Base-by-base conservation (phyloP, 495 filamentous ascomycete species). In the Thermothielavioides terrestris region DNA sequence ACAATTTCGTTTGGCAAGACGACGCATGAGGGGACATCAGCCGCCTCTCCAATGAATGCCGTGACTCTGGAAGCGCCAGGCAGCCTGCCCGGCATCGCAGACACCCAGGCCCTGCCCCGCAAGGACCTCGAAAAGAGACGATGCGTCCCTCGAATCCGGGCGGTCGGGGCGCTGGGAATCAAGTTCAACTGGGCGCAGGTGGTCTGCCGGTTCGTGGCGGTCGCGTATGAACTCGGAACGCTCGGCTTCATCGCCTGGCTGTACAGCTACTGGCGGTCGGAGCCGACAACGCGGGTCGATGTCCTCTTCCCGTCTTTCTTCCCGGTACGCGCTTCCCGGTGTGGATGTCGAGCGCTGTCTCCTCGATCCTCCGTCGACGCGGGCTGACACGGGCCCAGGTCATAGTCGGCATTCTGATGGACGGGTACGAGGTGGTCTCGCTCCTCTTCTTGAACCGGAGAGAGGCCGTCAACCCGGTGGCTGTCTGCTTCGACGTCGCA, bases 271-370 rank as follows among this genome's bases (percentile, higher is more conserved):
- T 64, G 58, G 61, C 31, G 41, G 39, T 8, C n/a, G 1, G 49
- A 62, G 28, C 31, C 46, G 10, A 48, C 22, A 2, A 54, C 49
- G 21, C 44, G 56, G 35, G 58, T 62, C 3, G 61, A 64, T 32
- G 22, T 62, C 3, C 12, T 62, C 6, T 50, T 59, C 17, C 61
- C 61, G 1, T 64, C 50, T 8, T 64, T 64, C 31, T 64, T 62
- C 34, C 58, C 58, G 15, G 58, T 63, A 31, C 10, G 60, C 42
- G n/a, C 31, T 64, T 62, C 34, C 58, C 58, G 15, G 58, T 63
- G 26, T 7, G 60, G 42, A 23, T 1, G 5, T 10, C 21, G 15
- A 21, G 9, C 3, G n/a, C 39, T 14, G 17, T 23, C 28, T 17
- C 1, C 6, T 28, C 4, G 7, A n/a, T n/a, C n/a, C 1, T 26